Percentiles rank a stretch among this genome's conserved stretches.
Evolutionary conservation across 352 stramenopile genomes (phyloP).

Genomic region (Pythium brachiatum): DNA sequence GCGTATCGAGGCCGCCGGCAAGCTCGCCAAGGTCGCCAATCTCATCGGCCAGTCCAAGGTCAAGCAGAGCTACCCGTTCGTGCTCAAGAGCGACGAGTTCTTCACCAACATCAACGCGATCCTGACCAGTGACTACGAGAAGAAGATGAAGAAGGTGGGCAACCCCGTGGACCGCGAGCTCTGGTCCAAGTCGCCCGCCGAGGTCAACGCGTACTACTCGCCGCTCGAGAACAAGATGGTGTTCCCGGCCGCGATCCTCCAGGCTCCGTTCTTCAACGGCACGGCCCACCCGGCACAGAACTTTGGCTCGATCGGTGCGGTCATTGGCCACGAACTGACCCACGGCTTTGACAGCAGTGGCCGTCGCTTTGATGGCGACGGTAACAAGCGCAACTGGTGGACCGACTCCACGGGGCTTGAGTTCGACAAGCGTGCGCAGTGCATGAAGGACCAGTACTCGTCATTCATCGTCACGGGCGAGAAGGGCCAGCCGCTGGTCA

Average conservation of each 20-base stretch:
- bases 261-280: slow-evolving; percentile 90
- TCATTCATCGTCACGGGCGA: slow-evolving; percentile 43
- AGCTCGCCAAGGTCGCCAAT: slow-evolving; percentile 57
- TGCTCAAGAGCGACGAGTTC: slow-evolving; percentile 30
- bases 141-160: slow-evolving; percentile 33
- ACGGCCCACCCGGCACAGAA: slow-evolving; percentile 84
- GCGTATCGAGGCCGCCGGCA: slow-evolving; percentile 67
- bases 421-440: slow-evolving; percentile 63
- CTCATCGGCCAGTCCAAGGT: slow-evolving; percentile 40
- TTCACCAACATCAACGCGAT: slow-evolving; percentile 59
- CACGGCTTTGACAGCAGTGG: slow-evolving; percentile 94
- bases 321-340: slow-evolving; percentile 94
- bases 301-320: slow-evolving; percentile 90
- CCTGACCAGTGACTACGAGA: slow-evolving; percentile 31
- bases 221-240: slow-evolving; percentile 88
- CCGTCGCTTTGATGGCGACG: slow-evolving; percentile 78
- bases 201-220: slow-evolving; percentile 88
- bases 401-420: slow-evolving; percentile 65
- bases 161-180: slow-evolving; percentile 45
- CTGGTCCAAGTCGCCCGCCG: slow-evolving; percentile 89
- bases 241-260: slow-evolving; percentile 92
- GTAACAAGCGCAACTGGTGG: slow-evolving; percentile 93
- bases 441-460: slow-evolving; percentile 63
- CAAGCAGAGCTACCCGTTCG: slow-evolving; percentile 35
- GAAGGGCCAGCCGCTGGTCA: slow-evolving; percentile 34